Percentiles rank a stretch among this genome's conserved stretches.
Evolutionary conservation across 352 stramenopile genomes (phyloP).

Genomic region (Aphanomyces cochlioides): DNA sequence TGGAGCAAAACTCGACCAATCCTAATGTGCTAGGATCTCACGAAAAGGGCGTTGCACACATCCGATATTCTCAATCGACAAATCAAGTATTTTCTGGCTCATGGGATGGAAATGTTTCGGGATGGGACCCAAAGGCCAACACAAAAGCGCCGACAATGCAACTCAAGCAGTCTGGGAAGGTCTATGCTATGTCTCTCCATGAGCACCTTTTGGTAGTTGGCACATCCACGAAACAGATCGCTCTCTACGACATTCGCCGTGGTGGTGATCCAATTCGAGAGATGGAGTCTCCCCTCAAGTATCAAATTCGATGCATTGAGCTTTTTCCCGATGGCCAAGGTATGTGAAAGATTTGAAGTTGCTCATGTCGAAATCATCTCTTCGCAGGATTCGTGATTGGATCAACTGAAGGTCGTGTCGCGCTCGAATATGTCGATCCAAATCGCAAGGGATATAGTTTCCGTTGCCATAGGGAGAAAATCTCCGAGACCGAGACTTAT

Average conservation of each 20-base stretch:
- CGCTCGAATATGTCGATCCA: constrained; percentile 92
- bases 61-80: constrained; percentile 47
- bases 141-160: constrained; percentile 49
- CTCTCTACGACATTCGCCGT: constrained; percentile 83
- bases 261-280: constrained; percentile 54
- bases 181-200: constrained; percentile 62
- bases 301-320: constrained; percentile 88
- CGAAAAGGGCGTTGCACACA: constrained; percentile 46
- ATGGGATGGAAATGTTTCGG: constrained; percentile 61
- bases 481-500: constrained; percentile 62
- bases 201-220: constrained; percentile 57
- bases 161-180: constrained; percentile 47
- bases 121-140: constrained; percentile 56
- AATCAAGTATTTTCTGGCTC: constrained; percentile 55
- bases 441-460: constrained; percentile 86
- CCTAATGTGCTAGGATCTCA: constrained; percentile 42
- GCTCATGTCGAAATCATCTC: neutral
- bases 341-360: constrained; percentile 1
- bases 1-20: constrained; percentile 40
- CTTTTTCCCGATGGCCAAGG: constrained; percentile 60
- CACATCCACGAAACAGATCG: constrained; percentile 52
- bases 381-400: constrained; percentile 83
- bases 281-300: constrained; percentile 83
- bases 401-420: constrained; percentile 95
- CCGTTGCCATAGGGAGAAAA: constrained; percentile 95